Evolutionary conservation across 495 filamentous ascomycete species (phyloP), one percentile per base, ranked within the genome.

Genomic region (Lophiotrema nucula): DNA sequence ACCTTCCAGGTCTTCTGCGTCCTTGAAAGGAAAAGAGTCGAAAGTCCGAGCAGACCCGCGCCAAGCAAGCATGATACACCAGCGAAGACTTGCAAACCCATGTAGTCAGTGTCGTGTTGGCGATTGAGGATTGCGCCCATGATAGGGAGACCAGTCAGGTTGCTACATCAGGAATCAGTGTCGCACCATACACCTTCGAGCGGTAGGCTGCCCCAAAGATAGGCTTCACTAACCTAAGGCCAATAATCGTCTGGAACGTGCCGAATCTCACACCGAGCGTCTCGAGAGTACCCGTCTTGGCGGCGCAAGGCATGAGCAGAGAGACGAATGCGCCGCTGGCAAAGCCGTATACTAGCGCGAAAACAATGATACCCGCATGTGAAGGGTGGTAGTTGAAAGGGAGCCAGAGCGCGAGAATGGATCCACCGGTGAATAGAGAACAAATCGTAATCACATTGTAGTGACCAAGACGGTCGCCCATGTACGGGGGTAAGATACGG

Each of bases 281-380:
- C 23, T 47, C 44, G 18, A 47, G 4, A 11, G 44, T 47, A 18
- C 44, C 44, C 5, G 44, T 18, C 18, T 47, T 47, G 4, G 44
- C 44, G 4, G 18, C 44, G 23, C 44, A 47, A 23, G 44, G 44
- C 44, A 47, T 47, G 5, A 47, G 23, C 47, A 50, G 19, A 3
- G 25, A 31, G 8, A 50, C 27, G 47, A 50, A 50, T 16, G 8
- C 47, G 19, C 47, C 47, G 22, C 25, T 33, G 25, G 19, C 5
- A 22, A 50, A 50, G 4, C 47, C 47, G 22, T 33, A 50, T 12
- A 37, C n/a, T 19, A 50, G 15, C 4, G 25, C 47, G 19, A 50
- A 50, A 37, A 37, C 47, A 19, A 33, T 33, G 27, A 50, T 8
- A 18, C 47, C 47, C 4, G 25, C 47, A 16, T 33, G 47, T 12